These are phyloP conservation scores for Scutellaria galericulata DNA, from an alignment of 257 asterid species.

Conservation along the genomic window DNA sequence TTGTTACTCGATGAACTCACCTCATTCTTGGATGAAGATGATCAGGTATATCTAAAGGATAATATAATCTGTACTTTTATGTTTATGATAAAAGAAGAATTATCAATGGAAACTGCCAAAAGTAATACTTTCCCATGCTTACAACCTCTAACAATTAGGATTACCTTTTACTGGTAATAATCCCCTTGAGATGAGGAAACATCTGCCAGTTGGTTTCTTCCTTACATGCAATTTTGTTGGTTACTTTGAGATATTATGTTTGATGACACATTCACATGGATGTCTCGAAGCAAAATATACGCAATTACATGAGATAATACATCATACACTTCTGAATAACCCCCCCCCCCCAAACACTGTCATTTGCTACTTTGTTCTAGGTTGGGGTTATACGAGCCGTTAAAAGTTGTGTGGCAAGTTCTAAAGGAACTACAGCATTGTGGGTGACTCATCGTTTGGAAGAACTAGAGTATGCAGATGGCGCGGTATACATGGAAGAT, in stretches of 20 bases:
- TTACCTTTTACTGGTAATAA: not conserved
- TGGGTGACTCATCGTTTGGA: constrained; percentile 97
- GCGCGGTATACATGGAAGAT: constrained; percentile 90
- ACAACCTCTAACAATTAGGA: not conserved
- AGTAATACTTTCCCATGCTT: too few relatives aligned
- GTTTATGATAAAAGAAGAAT: not conserved
- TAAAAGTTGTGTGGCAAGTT: constrained; percentile 61
- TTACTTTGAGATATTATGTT: too few relatives aligned
- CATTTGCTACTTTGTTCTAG: constrained; percentile 41
- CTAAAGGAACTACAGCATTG: constrained; percentile 75
- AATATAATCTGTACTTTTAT: not conserved
- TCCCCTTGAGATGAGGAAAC: not conserved
- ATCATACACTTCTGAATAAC: constrained; percentile 13
- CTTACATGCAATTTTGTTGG: too few relatives aligned
- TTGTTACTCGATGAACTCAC: constrained; percentile 95
- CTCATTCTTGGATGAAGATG: constrained; percentile 90
- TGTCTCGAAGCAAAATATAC: too few relatives aligned
- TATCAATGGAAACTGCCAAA: not conserved
- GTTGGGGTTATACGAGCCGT: constrained; percentile 86
- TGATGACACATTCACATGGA: too few relatives aligned
- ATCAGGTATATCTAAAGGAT: constrained; percentile 62
- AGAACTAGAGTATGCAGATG: constrained; percentile 90
- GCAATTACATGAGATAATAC: too few relatives aligned
- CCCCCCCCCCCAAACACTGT: not conserved
- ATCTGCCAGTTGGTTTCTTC: too few relatives aligned